phyloP scores from a whole-genome alignment of 192 early-diverging fungal genomes.

The Thamnidium elegans region DNA sequence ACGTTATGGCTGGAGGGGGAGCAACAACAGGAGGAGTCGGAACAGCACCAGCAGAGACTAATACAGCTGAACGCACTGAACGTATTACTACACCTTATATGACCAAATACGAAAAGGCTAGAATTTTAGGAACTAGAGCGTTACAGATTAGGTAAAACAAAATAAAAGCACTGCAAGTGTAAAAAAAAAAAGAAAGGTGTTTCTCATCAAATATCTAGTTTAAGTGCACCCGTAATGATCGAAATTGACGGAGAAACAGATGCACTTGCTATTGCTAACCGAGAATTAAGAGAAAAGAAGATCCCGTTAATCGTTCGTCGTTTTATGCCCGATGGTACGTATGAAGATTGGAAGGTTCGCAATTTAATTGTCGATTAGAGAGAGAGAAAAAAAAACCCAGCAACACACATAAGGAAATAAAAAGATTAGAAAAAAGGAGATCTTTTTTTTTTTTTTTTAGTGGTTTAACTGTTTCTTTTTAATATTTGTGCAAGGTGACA shows the following conservation, averaged over 20 bases:
- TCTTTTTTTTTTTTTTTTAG: not conserved
- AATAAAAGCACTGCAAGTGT: no score
- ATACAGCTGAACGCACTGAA: slow-evolving; percentile 53
- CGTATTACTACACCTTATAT: slow-evolving; percentile 95
- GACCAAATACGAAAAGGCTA: slow-evolving; percentile 96
- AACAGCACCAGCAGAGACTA: not conserved
- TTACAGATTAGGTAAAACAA: slow-evolving; percentile 77
- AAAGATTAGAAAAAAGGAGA: not conserved
- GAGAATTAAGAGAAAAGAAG: slow-evolving; percentile 89
- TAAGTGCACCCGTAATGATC: slow-evolving; percentile 96
- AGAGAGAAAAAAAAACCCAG: no score
- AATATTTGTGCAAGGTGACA: no score
- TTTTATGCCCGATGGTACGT: slow-evolving; percentile 89
- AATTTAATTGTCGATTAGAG: slow-evolving; percentile 77
- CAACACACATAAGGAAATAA: no score
- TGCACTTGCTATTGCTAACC: slow-evolving; percentile 91
- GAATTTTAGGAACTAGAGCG: slow-evolving; percentile 86
- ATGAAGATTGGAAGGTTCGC: slow-evolving; percentile 90
- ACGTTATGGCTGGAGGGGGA: not conserved
- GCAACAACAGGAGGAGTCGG: not conserved
- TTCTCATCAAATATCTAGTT: slow-evolving; percentile 43
- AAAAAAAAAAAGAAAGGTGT: not conserved
- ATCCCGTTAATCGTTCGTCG: slow-evolving; percentile 91
- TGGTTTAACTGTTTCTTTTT: no score
- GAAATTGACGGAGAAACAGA: slow-evolving; percentile 91